Percentiles rank a stretch among this genome's conserved stretches.
Evolutionary conservation across 1,139 yeast genomes (phyloP).

Genomic region (Kodamaea sp.): DNA sequence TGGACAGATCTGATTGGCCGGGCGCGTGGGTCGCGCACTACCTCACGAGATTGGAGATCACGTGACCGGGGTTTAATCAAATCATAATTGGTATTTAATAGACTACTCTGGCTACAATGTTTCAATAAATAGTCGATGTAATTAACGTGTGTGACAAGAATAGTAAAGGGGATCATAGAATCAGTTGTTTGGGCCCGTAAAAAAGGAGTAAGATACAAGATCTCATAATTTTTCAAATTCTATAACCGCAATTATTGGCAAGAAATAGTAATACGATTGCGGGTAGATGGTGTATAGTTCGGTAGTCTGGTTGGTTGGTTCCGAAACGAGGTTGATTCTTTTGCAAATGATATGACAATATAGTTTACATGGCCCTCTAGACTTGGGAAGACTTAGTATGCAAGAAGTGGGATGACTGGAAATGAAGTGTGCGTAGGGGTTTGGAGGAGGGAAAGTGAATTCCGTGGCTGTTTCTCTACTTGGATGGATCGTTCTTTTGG

Average conservation of each 20-base stretch:
- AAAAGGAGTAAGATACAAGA: too few species aligned
- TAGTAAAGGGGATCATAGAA: too few species aligned
- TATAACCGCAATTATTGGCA: too few species aligned
- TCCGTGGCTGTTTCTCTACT: slow-evolving; percentile 34
- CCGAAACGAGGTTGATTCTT: not conserved
- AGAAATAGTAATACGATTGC: too few species aligned
- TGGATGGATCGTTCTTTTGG: slow-evolving; percentile 83
- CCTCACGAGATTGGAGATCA: slow-evolving; percentile 1
- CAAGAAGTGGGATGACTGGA: slow-evolving; percentile 7
- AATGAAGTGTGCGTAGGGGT: not conserved
- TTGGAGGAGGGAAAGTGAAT: not conserved
- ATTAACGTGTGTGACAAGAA: not conserved
- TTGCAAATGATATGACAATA: slow-evolving; percentile 2
- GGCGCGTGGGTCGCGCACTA: slow-evolving; percentile 7
- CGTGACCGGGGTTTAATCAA: slow-evolving; percentile 1
- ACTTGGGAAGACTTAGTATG: slow-evolving; percentile 3
- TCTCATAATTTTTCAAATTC: too few species aligned
- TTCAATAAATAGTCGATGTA: slow-evolving; percentile 2
- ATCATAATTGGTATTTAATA: too few species aligned
- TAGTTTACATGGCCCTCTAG: slow-evolving; percentile 8
- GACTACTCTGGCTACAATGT: too few species aligned
- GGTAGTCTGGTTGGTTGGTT: not conserved
- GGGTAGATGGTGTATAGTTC: not conserved
- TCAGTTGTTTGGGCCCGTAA: too few species aligned
- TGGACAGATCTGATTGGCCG: slow-evolving; percentile 15